Evolutionary conservation across 345 rosid genomes (phyloP).

Genomic region (Syzygium jambos): DNA sequence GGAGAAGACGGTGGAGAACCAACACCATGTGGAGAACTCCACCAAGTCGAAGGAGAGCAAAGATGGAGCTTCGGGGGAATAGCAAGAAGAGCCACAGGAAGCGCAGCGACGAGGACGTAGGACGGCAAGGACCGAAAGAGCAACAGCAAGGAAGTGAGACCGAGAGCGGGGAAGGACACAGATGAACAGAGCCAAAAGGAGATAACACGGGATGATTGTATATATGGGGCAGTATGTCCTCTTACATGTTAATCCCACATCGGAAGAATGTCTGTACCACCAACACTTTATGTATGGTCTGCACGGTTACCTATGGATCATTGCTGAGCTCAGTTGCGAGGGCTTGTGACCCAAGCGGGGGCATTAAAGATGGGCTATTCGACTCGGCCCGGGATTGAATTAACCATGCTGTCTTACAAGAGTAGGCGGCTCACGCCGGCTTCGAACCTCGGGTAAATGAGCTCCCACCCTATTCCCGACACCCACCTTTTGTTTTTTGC

Average conservation of each 20-base stretch:
- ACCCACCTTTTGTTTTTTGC: too few relatives aligned
- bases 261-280: fast-evolving
- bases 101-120: constrained; percentile 24
- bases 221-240: background rate
- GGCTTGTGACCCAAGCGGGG: background rate
- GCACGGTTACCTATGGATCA: too few relatives aligned
- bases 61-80: constrained; percentile 35
- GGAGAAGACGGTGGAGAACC: constrained; percentile 63
- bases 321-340: fast-evolving
- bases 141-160: too few relatives aligned
- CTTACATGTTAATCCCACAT: background rate
- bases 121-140: constrained; percentile 34
- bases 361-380: background rate
- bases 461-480: too few relatives aligned
- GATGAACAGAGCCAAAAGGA: background rate
- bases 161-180: background rate
- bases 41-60: constrained; percentile 29
- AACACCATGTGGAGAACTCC: constrained; percentile 20
- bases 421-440: too few relatives aligned
- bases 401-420: too few relatives aligned
- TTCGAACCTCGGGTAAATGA: too few relatives aligned
- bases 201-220: background rate
- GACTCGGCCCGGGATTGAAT: too few relatives aligned
- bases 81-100: constrained; percentile 64
- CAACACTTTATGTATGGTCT: background rate